phyloP scores from a whole-genome alignment of 164 flowering plant genomes.

The Magnolia sinica region DNA sequence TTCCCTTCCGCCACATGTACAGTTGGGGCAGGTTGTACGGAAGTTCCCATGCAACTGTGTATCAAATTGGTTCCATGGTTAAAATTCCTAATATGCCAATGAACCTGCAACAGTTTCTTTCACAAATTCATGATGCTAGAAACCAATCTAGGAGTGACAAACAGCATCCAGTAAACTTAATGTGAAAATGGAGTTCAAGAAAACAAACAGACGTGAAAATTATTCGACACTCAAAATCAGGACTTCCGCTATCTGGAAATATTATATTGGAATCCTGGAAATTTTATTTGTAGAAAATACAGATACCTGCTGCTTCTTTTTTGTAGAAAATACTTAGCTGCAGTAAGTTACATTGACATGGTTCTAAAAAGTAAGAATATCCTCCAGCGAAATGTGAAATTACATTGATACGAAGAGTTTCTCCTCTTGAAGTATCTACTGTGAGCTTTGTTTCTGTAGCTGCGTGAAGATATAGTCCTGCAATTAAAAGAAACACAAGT shows the following conservation, averaged over 20 bases:
- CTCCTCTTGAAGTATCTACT: slow-evolving; percentile 37
- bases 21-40: too few species aligned
- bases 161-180: neutral
- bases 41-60: neutral
- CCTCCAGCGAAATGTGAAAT: neutral
- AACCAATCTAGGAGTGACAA: neutral
- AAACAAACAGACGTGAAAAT: neutral
- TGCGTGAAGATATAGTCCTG: slow-evolving; percentile 31
- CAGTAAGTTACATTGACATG: too few species aligned
- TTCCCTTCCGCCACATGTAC: neutral
- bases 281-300: too few species aligned
- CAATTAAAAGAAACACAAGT: slow-evolving; percentile 1
- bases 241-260: neutral
- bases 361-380: slow-evolving; percentile 1
- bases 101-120: neutral
- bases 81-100: neutral
- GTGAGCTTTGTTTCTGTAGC: slow-evolving; percentile 27
- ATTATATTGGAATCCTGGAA: neutral
- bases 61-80: neutral
- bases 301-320: neutral
- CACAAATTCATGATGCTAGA: neutral
- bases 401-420: slow-evolving; percentile 32
- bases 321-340: too few species aligned
- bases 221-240: neutral
- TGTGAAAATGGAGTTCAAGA: neutral